phyloP scores from a whole-genome alignment of 192 early-diverging fungal genomes.

The Coemansia sp. region DNA sequence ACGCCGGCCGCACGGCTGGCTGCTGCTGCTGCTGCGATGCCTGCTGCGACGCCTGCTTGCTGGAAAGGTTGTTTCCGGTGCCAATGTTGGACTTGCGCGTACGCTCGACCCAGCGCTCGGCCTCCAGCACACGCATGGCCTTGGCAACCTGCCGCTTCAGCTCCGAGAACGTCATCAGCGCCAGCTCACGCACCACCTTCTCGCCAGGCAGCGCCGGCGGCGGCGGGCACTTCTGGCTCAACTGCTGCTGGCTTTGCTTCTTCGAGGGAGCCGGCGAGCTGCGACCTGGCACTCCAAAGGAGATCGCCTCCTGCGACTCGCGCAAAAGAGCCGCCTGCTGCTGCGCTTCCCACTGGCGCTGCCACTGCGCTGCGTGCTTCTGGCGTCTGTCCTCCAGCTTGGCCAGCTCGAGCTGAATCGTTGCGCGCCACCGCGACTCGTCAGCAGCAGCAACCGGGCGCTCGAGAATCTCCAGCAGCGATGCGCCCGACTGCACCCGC shows the following conservation, averaged over 20 bases:
- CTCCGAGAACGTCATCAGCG: slow-evolving; percentile 67
- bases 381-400: slow-evolving; percentile 53
- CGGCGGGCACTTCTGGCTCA: slow-evolving; percentile 25
- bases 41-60: background rate
- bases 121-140: slow-evolving; percentile 81
- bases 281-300: slow-evolving; percentile 26
- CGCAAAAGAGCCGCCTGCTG: slow-evolving; percentile 45
- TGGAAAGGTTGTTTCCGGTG: slow-evolving; percentile 23
- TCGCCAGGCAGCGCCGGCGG: slow-evolving; percentile 51
- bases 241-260: slow-evolving; percentile 9
- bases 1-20: slow-evolving; percentile 38
- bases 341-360: slow-evolving; percentile 55
- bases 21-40: slow-evolving; percentile 1
- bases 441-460: slow-evolving; percentile 71
- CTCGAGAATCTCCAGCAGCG: slow-evolving; percentile 84
- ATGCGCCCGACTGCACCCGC: slow-evolving; percentile 80
- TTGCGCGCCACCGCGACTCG: slow-evolving; percentile 64
- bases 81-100: slow-evolving; percentile 58
- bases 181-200: slow-evolving; percentile 58
- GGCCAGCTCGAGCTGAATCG: slow-evolving; percentile 55
- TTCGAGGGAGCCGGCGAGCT: slow-evolving; percentile 38
- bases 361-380: slow-evolving; percentile 50
- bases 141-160: slow-evolving; percentile 82
- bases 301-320: slow-evolving; percentile 47
- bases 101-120: slow-evolving; percentile 66